A percentile compares a stretch with the other conserved stretches of the same genome.
Evolutionary conservation across 176 grass and related monocot species (phyloP).

Genomic region (Aegilops umbellulata): DNA sequence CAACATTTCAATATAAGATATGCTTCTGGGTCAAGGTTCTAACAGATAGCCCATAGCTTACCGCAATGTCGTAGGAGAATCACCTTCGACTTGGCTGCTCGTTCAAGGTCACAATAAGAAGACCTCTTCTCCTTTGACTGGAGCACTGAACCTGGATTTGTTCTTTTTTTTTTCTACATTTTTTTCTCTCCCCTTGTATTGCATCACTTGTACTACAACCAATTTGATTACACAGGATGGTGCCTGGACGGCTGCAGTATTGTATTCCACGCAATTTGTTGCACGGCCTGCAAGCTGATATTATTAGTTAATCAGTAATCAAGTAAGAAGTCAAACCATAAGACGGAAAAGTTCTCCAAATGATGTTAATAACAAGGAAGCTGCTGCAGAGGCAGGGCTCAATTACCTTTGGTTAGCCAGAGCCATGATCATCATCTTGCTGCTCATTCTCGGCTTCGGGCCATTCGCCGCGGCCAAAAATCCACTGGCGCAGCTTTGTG

Average conservation of each 20-base stretch:
- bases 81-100: background rate
- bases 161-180: background rate
- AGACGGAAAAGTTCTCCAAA: background rate
- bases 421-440: background rate
- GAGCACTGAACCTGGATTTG: background rate
- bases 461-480: rapidly evolving
- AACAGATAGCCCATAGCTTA: too few relatives aligned
- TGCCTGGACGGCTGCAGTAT: background rate
- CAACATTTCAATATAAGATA: too few relatives aligned
- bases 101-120: background rate
- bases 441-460: background rate
- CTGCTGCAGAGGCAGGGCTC: background rate
- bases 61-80: background rate
- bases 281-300: background rate
- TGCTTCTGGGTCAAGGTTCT: too few relatives aligned
- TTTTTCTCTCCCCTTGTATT: background rate
- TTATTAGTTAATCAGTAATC: background rate
- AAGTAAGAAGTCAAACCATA: background rate
- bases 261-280: background rate
- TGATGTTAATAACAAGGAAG: background rate
- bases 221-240: background rate
- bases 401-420: background rate
- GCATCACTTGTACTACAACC: background rate
- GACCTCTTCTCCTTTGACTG: background rate
- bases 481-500: background rate